phyloP scores from a whole-genome alignment of 805 yeast genomes.

The Ogataea paradorogensis region DNA sequence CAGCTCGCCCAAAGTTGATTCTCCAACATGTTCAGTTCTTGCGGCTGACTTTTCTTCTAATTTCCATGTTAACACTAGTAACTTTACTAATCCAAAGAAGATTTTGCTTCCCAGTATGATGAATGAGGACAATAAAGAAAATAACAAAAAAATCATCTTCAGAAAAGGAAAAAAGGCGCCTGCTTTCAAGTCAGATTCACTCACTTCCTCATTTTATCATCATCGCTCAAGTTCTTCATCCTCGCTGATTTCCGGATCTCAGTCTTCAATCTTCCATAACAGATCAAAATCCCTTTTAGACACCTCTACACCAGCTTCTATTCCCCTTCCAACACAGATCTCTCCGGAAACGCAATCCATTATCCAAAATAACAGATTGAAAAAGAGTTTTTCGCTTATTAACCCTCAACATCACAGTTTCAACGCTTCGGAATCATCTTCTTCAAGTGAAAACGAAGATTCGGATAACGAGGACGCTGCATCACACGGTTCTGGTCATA shows the following conservation, averaged over 20 bases:
- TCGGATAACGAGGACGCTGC: constrained; percentile 15
- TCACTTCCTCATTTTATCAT: constrained; percentile 21
- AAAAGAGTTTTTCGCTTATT: constrained; percentile 25
- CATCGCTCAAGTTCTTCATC: constrained; percentile 22
- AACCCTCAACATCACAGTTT: constrained; percentile 22
- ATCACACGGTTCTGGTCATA: constrained; percentile 11
- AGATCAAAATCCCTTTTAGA: constrained; percentile 16
- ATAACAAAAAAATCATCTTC: constrained; percentile 14
- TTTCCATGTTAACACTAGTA: constrained; percentile 32
- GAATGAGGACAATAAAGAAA: constrained; percentile 18
- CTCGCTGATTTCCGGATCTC: constrained; percentile 5
- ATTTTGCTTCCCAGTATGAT: constrained; percentile 23
- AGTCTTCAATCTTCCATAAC: constrained; percentile 15
- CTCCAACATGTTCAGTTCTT: constrained; percentile 37
- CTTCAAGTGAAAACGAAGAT: constrained; percentile 21
- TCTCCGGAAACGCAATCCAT: constrained; percentile 25
- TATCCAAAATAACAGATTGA: constrained; percentile 18
- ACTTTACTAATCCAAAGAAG: constrained; percentile 24
- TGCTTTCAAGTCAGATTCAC: constrained; percentile 20
- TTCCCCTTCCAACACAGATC: constrained; percentile 8
- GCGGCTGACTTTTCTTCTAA: constrained; percentile 39
- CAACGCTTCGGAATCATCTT: constrained; percentile 13
- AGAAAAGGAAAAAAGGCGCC: constrained; percentile 14
- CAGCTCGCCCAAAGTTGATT: constrained; percentile 36
- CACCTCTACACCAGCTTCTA: constrained; percentile 14